Conservation (phyloP, 2,329 filamentous ascomycete species). For the Colletotrichum sp. region DNA sequence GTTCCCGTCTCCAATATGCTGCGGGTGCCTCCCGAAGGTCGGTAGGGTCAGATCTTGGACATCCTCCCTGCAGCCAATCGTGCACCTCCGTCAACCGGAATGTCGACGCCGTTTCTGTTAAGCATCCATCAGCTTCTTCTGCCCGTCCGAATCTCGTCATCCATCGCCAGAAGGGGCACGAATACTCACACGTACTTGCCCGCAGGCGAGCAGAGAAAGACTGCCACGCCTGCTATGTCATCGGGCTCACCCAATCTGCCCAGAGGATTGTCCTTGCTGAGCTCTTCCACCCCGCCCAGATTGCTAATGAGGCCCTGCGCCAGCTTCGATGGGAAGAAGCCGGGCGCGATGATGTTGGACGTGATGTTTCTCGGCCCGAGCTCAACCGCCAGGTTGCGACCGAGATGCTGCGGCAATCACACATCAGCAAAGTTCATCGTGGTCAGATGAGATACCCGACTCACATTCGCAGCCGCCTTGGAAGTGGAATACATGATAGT, state of each 20-base stretch:
- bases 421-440: neutral
- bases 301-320: constrained; percentile 67
- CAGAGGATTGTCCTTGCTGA: constrained; percentile 58
- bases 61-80: constrained; percentile 32
- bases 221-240: constrained; percentile 64
- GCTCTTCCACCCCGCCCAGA: constrained; percentile 58
- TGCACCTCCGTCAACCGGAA: constrained; percentile 37
- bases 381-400: constrained; percentile 69
- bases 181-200: constrained; percentile 51
- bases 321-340: constrained; percentile 74
- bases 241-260: constrained; percentile 60
- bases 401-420: constrained; percentile 54
- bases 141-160: neutral
- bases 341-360: constrained; percentile 70
- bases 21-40: too few species aligned
- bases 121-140: neutral
- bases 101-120: constrained; percentile 39
- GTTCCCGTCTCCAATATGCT: too few species aligned
- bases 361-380: constrained; percentile 69
- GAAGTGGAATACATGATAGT: constrained; percentile 72
- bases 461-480: constrained; percentile 65
- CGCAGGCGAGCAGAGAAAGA: constrained; percentile 60
- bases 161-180: neutral
- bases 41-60: constrained; percentile 25
- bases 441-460: constrained; percentile 4